A percentile compares a stretch with the other conserved stretches of the same genome.
These are phyloP conservation scores for Penicillium sp. DNA, from an alignment of 2,329 filamentous ascomycete genomes.

Conservation along the genomic window DNA sequence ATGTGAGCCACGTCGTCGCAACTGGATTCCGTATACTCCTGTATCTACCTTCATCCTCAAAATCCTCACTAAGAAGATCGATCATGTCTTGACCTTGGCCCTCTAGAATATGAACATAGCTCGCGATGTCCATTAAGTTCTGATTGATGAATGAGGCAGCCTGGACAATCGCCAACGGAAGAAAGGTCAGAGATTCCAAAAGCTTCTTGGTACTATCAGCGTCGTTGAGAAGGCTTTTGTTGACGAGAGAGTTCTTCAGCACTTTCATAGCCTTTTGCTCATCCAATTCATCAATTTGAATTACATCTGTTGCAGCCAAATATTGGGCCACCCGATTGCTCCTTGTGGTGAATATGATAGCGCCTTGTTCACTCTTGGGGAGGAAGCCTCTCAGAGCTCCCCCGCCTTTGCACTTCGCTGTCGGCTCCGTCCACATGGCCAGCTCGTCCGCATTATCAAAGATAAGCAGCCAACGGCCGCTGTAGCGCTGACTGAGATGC, in stretches of 20 bases:
- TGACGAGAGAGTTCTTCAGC: conserved; percentile 13
- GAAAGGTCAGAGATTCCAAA: conserved; percentile 22
- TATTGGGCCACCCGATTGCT: conserved; percentile 18
- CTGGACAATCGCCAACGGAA: conserved; percentile 34
- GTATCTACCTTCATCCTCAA: conserved; percentile 31
- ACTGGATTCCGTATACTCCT: conserved; percentile 32
- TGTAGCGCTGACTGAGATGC: conserved; percentile 12
- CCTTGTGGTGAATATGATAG: conserved; percentile 34
- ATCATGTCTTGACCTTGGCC: conserved; percentile 21
- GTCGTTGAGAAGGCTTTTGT: conserved; percentile 19
- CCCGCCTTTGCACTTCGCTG: neutral
- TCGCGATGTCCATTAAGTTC: conserved; percentile 8
- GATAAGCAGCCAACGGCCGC: conserved; percentile 28
- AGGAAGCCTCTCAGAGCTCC: conserved; percentile 9
- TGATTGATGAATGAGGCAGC: conserved; percentile 32
- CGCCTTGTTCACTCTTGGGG: conserved; percentile 20
- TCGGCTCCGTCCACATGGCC: conserved; percentile 15
- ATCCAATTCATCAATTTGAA: conserved; percentile 19
- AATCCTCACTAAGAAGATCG: conserved; percentile 29
- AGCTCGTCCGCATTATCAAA: conserved; percentile 33
- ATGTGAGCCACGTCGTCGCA: conserved; percentile 35
- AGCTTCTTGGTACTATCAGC: conserved; percentile 3
- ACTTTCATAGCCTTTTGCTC: conserved; percentile 11
- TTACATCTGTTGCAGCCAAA: conserved; percentile 18
- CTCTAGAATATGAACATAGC: conserved; percentile 21